These are phyloP conservation scores for Suhomyces ambrosiae DNA, from an alignment of 1,139 yeast species.

Conservation along the genomic window DNA sequence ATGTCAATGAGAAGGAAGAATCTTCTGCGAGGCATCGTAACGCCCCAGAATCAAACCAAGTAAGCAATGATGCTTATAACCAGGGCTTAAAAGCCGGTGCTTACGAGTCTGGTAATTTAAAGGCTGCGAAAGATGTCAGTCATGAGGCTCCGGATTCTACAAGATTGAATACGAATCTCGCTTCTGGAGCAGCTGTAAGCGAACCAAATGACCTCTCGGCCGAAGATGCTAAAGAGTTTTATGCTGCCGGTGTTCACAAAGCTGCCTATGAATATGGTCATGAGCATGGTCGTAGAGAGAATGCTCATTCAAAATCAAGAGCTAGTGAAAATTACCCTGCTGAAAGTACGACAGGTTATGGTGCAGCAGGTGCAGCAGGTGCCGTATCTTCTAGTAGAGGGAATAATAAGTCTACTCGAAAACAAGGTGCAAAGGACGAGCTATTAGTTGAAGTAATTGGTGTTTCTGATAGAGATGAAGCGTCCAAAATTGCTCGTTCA, in stretches of 20 bases:
- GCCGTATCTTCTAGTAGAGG: conserved; percentile 1
- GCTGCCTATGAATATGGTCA: conserved; percentile 21
- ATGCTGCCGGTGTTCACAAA: conserved; percentile 18
- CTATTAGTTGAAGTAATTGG: conserved; percentile 44
- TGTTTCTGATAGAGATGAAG: conserved; percentile 33
- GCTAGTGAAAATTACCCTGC: neutral
- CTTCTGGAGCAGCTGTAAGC: conserved; percentile 10
- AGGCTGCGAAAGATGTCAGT: neutral
- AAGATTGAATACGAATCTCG: neutral
- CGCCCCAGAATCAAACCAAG: conserved; percentile 6
- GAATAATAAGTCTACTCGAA: neutral
- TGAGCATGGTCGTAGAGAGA: conserved; percentile 5
- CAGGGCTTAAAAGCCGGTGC: conserved; percentile 5
- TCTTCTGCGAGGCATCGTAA: conserved; percentile 6
- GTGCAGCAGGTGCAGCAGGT: conserved; percentile 6
- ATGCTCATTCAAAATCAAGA: neutral
- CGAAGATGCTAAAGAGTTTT: conserved; percentile 10
- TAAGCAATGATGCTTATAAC: conserved; percentile 3
- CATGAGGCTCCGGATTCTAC: neutral
- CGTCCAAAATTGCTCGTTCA: conserved; percentile 38
- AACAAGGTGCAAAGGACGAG: conserved; percentile 13
- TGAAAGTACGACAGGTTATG: conserved; percentile 1
- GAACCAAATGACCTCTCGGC: conserved; percentile 1
- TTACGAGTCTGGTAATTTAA: neutral
- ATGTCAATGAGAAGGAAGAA: too few relatives aligned